These are phyloP conservation scores for Macrophomina tecta DNA, from an alignment of 2,329 filamentous ascomycete genomes.

Conservation along the genomic window DNA sequence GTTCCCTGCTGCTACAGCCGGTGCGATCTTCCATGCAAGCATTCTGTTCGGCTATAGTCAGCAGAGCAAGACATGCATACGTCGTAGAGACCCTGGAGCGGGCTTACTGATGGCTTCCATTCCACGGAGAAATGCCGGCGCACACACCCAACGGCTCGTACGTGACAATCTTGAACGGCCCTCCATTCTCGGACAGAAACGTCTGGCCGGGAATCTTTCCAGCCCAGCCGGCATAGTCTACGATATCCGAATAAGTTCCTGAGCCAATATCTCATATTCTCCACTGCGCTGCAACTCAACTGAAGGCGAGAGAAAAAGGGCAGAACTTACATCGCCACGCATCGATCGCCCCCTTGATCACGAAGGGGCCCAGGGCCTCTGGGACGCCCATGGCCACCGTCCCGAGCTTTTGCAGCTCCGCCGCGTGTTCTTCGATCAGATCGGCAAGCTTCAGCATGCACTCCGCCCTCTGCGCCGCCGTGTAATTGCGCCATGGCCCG, in stretches of 20 bases:
- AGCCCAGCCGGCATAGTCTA: constrained; percentile 37
- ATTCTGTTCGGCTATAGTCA: constrained; percentile 10
- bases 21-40: constrained; percentile 37
- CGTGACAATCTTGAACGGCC: constrained; percentile 35
- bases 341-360: not conserved
- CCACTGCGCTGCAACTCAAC: too few relatives aligned
- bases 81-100: not conserved
- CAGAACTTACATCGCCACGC: not conserved
- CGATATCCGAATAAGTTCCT: too few relatives aligned
- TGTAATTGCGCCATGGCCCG: constrained; percentile 34
- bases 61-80: not conserved
- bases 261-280: too few relatives aligned
- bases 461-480: constrained; percentile 34
- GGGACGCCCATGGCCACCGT: constrained; percentile 33
- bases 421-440: constrained; percentile 29
- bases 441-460: constrained; percentile 35
- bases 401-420: constrained; percentile 33
- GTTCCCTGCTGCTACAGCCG: constrained; percentile 40
- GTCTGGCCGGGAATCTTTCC: constrained; percentile 43
- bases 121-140: constrained; percentile 39
- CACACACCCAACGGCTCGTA: constrained; percentile 41
- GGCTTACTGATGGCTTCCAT: constrained; percentile 27
- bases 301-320: too few relatives aligned
- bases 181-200: constrained; percentile 34
- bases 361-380: constrained; percentile 13